Evolutionary conservation across 495 filamentous ascomycete species (phyloP).

Genomic region (Penicillium roqueforti): DNA sequence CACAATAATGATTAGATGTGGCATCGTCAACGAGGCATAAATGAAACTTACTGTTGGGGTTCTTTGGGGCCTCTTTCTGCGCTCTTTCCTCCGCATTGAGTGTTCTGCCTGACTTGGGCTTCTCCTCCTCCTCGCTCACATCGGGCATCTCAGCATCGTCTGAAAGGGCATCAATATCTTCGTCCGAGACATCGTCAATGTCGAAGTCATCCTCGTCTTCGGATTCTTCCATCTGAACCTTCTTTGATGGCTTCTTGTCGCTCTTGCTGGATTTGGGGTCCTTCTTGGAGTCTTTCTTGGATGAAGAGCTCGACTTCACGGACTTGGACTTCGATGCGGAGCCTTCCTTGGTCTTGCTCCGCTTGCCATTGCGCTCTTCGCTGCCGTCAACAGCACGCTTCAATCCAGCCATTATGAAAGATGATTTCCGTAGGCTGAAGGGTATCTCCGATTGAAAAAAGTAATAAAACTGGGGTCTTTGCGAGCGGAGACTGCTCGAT

Average conservation of each 20-base stretch:
- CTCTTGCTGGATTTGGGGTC: slow-evolving; percentile 22
- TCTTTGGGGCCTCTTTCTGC: slow-evolving; percentile 13
- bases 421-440: background rate
- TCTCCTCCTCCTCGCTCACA: slow-evolving; percentile 28
- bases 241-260: slow-evolving; percentile 35
- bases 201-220: slow-evolving; percentile 43
- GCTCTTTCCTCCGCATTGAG: slow-evolving; percentile 5
- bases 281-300: slow-evolving; percentile 30
- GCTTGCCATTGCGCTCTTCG: slow-evolving; percentile 47
- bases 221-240: slow-evolving; percentile 30
- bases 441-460: slow-evolving; percentile 3
- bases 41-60: slow-evolving; percentile 29
- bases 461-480: slow-evolving; percentile 12
- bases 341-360: slow-evolving; percentile 41
- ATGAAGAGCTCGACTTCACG: slow-evolving; percentile 23
- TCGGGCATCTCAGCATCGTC: slow-evolving; percentile 39
- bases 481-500: slow-evolving; percentile 23
- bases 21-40: background rate
- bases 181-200: slow-evolving; percentile 41
- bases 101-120: slow-evolving; percentile 16
- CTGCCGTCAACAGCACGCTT: slow-evolving; percentile 42
- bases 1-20: slow-evolving; percentile 10
- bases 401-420: slow-evolving; percentile 38
- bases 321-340: slow-evolving; percentile 34
- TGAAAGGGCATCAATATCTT: slow-evolving; percentile 28